Percentiles rank a stretch among this genome's conserved stretches.
These are phyloP conservation scores for Bretziella fagacearum DNA, from an alignment of 2,329 filamentous ascomycete species.

Conservation along the genomic window DNA sequence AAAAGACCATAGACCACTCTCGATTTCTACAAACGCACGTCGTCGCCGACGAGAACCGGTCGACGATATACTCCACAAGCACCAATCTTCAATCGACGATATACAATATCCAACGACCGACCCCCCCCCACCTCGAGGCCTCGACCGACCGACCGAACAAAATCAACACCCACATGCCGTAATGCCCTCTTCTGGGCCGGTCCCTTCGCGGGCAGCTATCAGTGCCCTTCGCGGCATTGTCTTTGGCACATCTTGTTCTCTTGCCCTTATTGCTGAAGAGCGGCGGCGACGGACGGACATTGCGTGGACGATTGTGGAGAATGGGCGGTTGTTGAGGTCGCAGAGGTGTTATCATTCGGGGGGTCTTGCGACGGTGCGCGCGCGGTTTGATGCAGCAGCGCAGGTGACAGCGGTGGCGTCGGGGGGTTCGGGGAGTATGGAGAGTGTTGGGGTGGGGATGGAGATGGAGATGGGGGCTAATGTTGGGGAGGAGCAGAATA, in stretches of 20 bases:
- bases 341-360: conserved; percentile 15
- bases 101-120: neutral
- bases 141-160: neutral
- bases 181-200: conserved; percentile 32
- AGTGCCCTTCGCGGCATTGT: conserved; percentile 38
- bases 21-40: no score
- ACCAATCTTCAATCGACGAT: neutral
- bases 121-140: neutral
- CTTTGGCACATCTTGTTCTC: conserved; percentile 39
- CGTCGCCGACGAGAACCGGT: no score
- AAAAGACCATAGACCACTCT: no score
- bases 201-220: conserved; percentile 38
- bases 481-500: neutral
- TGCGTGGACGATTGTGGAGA: conserved; percentile 32
- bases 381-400: conserved; percentile 6
- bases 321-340: conserved; percentile 22
- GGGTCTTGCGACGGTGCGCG: conserved; percentile 13
- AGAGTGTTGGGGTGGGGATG: neutral
- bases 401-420: neutral
- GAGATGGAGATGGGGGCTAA: neutral
- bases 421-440: neutral
- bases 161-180: neutral
- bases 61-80: no score
- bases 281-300: conserved; percentile 37
- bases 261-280: conserved; percentile 38